Percentiles rank a stretch among this genome's conserved stretches.
Conservation (phyloP, 495 filamentous ascomycete species). For the Penicillium pancosmium region DNA sequence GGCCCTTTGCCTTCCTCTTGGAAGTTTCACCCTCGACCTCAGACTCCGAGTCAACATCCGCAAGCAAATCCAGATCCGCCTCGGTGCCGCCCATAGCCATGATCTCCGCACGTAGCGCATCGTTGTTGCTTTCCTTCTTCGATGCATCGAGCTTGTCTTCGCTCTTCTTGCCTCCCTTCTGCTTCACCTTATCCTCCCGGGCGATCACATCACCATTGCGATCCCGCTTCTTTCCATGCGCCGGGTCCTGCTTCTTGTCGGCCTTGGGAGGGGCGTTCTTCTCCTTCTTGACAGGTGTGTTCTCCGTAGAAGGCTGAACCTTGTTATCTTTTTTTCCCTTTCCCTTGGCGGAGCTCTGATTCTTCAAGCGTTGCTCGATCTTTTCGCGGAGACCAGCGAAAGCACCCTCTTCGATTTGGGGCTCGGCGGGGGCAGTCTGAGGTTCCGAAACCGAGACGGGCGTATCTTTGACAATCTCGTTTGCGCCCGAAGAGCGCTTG, state of each 20-base stretch:
- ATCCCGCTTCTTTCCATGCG: constrained; percentile 51
- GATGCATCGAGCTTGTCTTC: constrained; percentile 23
- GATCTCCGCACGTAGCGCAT: constrained; percentile 68
- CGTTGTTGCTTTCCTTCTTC: constrained; percentile 30
- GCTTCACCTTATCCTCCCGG: constrained; percentile 19
- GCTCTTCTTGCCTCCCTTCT: constrained; percentile 32
- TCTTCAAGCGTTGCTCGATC: constrained; percentile 59
- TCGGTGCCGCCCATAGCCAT: constrained; percentile 75
- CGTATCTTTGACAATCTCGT: constrained; percentile 22
- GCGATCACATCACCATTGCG: constrained; percentile 54
- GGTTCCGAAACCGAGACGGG: constrained; percentile 22
- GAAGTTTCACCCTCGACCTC: constrained; percentile 52
- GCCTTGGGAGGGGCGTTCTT: constrained; percentile 33
- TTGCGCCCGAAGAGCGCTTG: constrained; percentile 42
- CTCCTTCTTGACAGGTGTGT: constrained; percentile 27
- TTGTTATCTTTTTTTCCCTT: constrained; percentile 49
- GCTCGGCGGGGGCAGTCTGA: constrained; percentile 35
- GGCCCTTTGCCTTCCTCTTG: constrained; percentile 25
- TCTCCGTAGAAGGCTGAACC: constrained; percentile 18
- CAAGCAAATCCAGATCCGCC: constrained; percentile 70
- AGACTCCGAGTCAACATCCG: constrained; percentile 61
- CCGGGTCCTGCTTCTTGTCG: constrained; percentile 31
- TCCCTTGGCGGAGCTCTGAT: constrained; percentile 47
- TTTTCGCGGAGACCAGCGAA: constrained; percentile 65
- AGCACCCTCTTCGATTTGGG: constrained; percentile 60